A percentile compares a stretch with the other conserved stretches of the same genome.
phyloP scores from a whole-genome alignment of 2,329 filamentous ascomycete genomes.

The Trichoderma sp. region DNA sequence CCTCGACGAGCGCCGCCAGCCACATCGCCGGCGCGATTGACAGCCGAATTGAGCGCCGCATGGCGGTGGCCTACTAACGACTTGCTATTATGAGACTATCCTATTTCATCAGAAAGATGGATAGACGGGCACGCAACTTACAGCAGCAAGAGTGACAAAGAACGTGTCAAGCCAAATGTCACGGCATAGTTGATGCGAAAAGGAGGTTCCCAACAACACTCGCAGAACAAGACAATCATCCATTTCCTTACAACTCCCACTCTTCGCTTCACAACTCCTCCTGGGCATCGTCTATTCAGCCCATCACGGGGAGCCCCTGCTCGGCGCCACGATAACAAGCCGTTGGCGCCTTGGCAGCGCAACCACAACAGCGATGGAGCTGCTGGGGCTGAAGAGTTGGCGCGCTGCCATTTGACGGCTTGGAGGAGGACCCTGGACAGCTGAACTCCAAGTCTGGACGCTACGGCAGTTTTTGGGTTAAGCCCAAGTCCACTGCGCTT shows the following conservation, averaged over 20 bases:
- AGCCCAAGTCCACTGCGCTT: not conserved
- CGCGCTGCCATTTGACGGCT: conserved; percentile 21
- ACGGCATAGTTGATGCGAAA: not conserved
- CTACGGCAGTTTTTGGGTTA: conserved; percentile 10
- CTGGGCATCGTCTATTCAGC: conserved; percentile 8
- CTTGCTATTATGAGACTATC: not conserved
- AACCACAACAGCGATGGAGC: conserved; percentile 1
- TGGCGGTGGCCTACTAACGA: not conserved
- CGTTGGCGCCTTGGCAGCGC: conserved; percentile 17
- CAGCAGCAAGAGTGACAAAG: not conserved
- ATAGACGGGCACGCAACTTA: too few relatives aligned
- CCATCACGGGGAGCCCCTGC: conserved; percentile 22
- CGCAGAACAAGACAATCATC: not conserved
- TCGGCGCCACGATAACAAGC: conserved; percentile 4
- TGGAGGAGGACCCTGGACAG: conserved; percentile 21
- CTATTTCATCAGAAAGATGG: not conserved
- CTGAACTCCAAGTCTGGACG: conserved; percentile 20
- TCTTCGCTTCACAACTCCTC: not conserved
- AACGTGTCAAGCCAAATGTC: not conserved
- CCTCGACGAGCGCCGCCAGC: not conserved
- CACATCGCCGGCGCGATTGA: conserved; percentile 3
- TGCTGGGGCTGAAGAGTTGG: not conserved
- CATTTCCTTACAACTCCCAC: not conserved
- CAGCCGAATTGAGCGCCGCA: conserved; percentile 16
- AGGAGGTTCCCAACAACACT: not conserved